Percentiles rank a stretch among this genome's conserved stretches.
Evolutionary conservation across 148 eudicot species (phyloP).

Genomic region (Cornus florida): DNA sequence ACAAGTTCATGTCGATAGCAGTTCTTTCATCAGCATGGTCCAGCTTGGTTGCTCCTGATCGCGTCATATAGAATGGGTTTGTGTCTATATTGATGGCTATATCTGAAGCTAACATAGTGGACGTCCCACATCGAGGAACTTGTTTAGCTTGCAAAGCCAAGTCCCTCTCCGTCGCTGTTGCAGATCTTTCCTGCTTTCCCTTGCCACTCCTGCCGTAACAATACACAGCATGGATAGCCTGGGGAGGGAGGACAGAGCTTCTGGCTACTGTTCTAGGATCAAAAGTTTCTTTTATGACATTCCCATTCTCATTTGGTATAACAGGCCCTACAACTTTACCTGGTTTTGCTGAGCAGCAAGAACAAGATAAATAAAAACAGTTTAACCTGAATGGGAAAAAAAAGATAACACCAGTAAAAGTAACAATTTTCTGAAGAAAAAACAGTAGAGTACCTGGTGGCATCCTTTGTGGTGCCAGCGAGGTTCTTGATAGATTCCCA

Average conservation of each 20-base stretch:
- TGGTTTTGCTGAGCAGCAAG: constrained; percentile 33
- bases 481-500: constrained; percentile 25
- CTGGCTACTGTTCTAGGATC: constrained; percentile 29
- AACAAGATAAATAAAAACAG: not conserved
- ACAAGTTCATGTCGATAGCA: constrained; percentile 35
- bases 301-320: constrained; percentile 31
- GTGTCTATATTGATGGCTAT: constrained; percentile 43
- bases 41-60: constrained; percentile 28
- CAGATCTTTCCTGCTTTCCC: constrained; percentile 25
- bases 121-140: constrained; percentile 22
- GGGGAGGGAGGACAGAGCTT: constrained; percentile 21
- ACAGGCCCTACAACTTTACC: constrained; percentile 43
- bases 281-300: constrained; percentile 17
- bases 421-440: not conserved
- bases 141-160: constrained; percentile 18
- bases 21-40: constrained; percentile 32
- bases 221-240: constrained; percentile 27
- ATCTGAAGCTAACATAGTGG: constrained; percentile 39
- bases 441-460: constrained; percentile 27
- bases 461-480: constrained; percentile 37
- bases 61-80: constrained; percentile 42
- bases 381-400: not conserved
- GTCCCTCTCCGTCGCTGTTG: constrained; percentile 8
- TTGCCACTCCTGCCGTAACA: constrained; percentile 26
- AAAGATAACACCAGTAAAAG: not conserved